Evolutionary conservation across 345 rosid species (phyloP).

Genomic region (Syzygium aqueum): DNA sequence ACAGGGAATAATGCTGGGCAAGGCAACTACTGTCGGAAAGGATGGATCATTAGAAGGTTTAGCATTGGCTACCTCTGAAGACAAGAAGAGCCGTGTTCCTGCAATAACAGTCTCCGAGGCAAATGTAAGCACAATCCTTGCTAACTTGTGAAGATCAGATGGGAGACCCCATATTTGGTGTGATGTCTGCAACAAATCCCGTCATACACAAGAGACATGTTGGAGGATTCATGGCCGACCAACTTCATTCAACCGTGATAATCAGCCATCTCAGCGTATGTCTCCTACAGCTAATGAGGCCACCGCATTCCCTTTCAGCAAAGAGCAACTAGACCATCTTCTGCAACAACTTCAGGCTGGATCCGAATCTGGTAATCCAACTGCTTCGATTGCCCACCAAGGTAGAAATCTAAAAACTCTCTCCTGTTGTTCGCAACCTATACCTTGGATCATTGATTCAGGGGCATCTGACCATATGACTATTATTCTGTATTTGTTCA

Average conservation of each 20-base stretch:
- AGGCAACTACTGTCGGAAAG: rapidly evolving
- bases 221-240: not conserved
- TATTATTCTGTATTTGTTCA: not conserved
- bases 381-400: not conserved
- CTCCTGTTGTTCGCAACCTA: rapidly evolving
- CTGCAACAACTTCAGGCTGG: rapidly evolving
- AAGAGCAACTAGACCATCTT: not conserved
- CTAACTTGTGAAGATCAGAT: rapidly evolving
- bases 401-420: not conserved
- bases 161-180: not conserved
- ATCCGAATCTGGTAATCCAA: rapidly evolving
- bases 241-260: rapidly evolving
- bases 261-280: rapidly evolving
- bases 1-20: not conserved
- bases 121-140: not conserved
- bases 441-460: not conserved
- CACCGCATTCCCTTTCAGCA: not conserved
- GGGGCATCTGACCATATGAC: not conserved
- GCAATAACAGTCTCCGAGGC: rapidly evolving
- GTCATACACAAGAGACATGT: rapidly evolving
- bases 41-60: not conserved
- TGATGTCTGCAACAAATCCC: not conserved
- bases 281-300: not conserved
- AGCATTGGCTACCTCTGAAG: rapidly evolving
- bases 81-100: not conserved